phyloP scores from a whole-genome alignment of 2,329 filamentous ascomycete genomes.

The Apiospora rasikravindrae region DNA sequence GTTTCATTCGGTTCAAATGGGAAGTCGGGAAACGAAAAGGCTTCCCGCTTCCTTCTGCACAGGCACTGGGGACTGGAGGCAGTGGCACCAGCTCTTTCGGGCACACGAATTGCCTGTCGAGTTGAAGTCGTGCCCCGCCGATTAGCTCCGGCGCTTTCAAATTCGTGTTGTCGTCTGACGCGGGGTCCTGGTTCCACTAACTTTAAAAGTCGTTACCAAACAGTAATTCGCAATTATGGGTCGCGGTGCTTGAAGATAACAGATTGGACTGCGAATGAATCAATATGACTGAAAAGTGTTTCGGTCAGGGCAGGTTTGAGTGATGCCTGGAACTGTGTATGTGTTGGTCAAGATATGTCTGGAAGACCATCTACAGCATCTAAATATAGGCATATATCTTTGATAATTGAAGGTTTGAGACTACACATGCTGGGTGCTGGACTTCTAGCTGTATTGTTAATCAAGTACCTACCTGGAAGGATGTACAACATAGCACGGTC shows the following conservation, averaged over 20 bases:
- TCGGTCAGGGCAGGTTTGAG: too few relatives aligned
- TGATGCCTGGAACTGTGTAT: too few relatives aligned
- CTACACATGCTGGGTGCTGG: too few relatives aligned
- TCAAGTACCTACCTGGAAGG: too few relatives aligned
- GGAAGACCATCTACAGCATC: too few relatives aligned
- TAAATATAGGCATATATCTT: too few relatives aligned
- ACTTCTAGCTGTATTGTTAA: too few relatives aligned
- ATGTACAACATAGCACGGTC: too few relatives aligned
- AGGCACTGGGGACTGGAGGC: not conserved
- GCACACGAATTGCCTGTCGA: not conserved
- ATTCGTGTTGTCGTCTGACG: conserved; percentile 12
- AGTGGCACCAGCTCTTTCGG: not conserved
- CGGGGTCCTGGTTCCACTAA: conserved; percentile 13
- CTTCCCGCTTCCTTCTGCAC: not conserved
- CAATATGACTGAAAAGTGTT: not conserved
- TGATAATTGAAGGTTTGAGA: too few relatives aligned
- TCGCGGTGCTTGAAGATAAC: not conserved
- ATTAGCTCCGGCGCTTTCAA: conserved; percentile 14
- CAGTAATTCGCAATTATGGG: not conserved
- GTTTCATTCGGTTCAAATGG: not conserved
- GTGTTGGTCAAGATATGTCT: too few relatives aligned
- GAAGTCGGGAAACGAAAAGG: not conserved
- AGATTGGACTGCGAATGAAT: too few relatives aligned
- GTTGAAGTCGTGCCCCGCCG: conserved; percentile 3
- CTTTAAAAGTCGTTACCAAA: not conserved